Evolutionary conservation across 192 early-diverging fungal species (phyloP), one percentile per base, ranked within the genome.

Genomic region (Obelidium mucronatum): DNA sequence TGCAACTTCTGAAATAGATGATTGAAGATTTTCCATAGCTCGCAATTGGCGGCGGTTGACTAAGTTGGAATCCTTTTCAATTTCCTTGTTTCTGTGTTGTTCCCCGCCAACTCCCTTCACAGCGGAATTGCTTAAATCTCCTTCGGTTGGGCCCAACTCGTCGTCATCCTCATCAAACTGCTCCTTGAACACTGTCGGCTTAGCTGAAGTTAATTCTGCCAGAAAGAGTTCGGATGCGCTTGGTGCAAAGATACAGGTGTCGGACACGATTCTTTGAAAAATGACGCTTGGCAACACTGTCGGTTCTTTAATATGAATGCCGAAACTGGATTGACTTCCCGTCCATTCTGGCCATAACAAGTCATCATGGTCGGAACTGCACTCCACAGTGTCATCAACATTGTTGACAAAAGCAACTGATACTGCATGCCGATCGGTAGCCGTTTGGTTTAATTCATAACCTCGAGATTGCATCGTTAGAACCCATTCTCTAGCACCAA

Each of bases 331-430:
- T 11, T 24, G 8, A 8, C 55, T 8, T 8, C 17, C 55, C 0
- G 55, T 59, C 69, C 69, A 72, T 35, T 72, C 69, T 0, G 69
- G 69, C 69, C 69, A 72, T 30, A 19, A 51, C 26, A 55, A 34
- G 8, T 19, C 55, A 36, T 72, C 55, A 39, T 72, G 69, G 8
- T 34, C 28, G 22, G 52, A 33, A 37, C 52, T 72, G 54, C 69
- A 72, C 37, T 58, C 52, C 17, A 72, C 69, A 2, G 34, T 24
- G 15, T 58, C 55, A 58, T 72, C 55, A n/a, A 36, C 55, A 35
- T 72, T 72, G 26, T 34, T 72, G 6, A 72, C 36, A 58, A 72
- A 72, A 26, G 37, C 69, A 24, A 39, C 55, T n/a, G 69, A 58
- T 28, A 59, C 22, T 17, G 35, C 24, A 28, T 13, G 22, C 30